Base-by-base conservation (phyloP, 768 basidiomycete genomes). In the Ramaria sp. region DNA sequence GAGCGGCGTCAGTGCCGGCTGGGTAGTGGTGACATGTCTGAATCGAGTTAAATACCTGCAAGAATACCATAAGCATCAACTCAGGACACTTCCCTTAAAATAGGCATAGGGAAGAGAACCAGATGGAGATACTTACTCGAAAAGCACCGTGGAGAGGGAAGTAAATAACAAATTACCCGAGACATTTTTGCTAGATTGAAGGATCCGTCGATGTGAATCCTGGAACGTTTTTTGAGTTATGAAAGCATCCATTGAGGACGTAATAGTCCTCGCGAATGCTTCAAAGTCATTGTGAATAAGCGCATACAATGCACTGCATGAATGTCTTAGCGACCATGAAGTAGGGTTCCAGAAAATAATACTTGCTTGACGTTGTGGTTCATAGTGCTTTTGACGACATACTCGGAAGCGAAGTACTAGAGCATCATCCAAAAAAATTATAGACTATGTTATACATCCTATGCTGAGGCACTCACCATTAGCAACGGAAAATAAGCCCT, bases 321-420 rank as follows among this genome's bases (percentile, higher is more conserved):
- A 19, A 31, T 5, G 17, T 11, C 20, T 9, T 6, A 37, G 4
- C 0, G 60, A 75, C 9, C 34, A 37, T 51, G 63, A 7, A 19
- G 9, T 22, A 22, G 17, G 20, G 13, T 9, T 43, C 17, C 17
- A 43, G 17, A 43, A 30, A 27, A 24, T 7, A 10, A 49, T 49
- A 24, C 48, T 17, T 9, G 81, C 82, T 84, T 83, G 41, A 77
- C 73, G 37, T 71, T 66, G 42, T 75, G 74, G 17, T 66, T 70
- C 24, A 81, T 60, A 1, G 78, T 82, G 59, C 78, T 81, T 65
- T 80, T 80, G 39, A 83, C 63, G 7, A 85, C 75, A 49, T 77
- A 75, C 19, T 80, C 77, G 9, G 83, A 83, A 0, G 83, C 74
- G 41, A 81, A 66, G 63, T 82, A 83, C 81, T 84, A 43, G 7